A percentile compares a stretch with the other conserved stretches of the same genome.
Evolutionary conservation across 169 alveolate genomes (phyloP).

Genomic region (Plasmodium chabaudi): DNA sequence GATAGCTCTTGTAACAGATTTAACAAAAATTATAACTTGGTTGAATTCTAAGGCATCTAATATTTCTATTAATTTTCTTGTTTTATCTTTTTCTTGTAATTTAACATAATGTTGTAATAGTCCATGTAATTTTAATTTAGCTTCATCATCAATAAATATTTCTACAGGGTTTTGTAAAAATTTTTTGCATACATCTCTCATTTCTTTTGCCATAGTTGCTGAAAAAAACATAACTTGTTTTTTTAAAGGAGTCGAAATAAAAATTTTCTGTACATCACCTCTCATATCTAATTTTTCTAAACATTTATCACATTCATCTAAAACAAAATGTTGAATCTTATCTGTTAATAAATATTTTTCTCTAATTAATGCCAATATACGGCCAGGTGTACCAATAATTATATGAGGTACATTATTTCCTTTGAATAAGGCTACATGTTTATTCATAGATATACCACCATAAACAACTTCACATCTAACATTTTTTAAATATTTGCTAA

Average conservation of each 20-base stretch:
- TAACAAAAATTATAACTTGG: slow-evolving; percentile 98
- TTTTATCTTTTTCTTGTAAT: slow-evolving; percentile 98
- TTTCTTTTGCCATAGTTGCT: slow-evolving; percentile 98
- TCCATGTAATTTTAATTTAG: slow-evolving; percentile 98
- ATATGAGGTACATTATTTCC: slow-evolving; percentile 96
- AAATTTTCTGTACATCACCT: slow-evolving; percentile 98
- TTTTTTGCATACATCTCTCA: slow-evolving; percentile 96
- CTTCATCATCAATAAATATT: slow-evolving; percentile 98
- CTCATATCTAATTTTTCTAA: slow-evolving; percentile 98
- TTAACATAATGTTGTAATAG: slow-evolving; percentile 98
- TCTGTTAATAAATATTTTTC: slow-evolving; percentile 94
- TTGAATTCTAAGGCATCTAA: slow-evolving; percentile 98
- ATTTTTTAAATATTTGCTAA: slow-evolving; percentile 95
- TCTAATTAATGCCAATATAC: slow-evolving; percentile 95
- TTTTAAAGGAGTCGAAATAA: slow-evolving; percentile 97
- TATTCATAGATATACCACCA: slow-evolving; percentile 97
- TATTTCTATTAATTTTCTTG: slow-evolving; percentile 96
- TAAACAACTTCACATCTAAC: slow-evolving; percentile 97
- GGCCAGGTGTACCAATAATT: slow-evolving; percentile 99
- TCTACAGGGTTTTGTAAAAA: slow-evolving; percentile 99
- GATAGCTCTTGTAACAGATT: slow-evolving; percentile 95
- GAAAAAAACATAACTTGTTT: slow-evolving; percentile 99
- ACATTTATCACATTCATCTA: slow-evolving; percentile 99
- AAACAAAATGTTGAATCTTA: slow-evolving; percentile 96
- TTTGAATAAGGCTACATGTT: slow-evolving; percentile 95